These are phyloP conservation scores for Skeletonema potamos DNA, from an alignment of 108 stramenopile species.

Conservation along the genomic window DNA sequence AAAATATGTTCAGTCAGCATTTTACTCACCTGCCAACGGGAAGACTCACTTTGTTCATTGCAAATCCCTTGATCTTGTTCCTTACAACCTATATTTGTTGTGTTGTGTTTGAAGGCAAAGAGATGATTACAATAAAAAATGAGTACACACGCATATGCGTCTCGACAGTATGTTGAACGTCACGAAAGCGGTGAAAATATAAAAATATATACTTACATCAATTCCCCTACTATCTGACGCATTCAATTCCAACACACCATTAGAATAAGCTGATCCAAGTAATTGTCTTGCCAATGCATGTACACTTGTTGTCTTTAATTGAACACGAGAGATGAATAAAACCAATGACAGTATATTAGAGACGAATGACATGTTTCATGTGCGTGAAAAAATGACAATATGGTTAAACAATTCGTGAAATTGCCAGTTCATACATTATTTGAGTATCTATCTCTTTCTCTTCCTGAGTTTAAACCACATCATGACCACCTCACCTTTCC, in stretches of 20 bases:
- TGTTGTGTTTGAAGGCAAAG: neutral
- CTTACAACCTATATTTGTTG: slow-evolving; percentile 78
- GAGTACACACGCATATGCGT: neutral
- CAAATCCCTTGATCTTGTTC: slow-evolving; percentile 98
- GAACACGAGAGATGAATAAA: neutral
- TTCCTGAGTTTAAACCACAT: too few relatives aligned
- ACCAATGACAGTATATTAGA: slow-evolving; percentile 1
- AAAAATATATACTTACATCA: slow-evolving; percentile 62
- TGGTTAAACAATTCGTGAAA: too few relatives aligned
- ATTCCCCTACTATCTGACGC: slow-evolving; percentile 98
- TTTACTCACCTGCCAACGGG: slow-evolving; percentile 70
- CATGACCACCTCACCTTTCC: slow-evolving; percentile 66
- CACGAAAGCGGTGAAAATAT: too few relatives aligned
- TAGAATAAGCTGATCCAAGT: slow-evolving; percentile 77
- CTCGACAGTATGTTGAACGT: too few relatives aligned
- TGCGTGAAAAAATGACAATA: slow-evolving; percentile 1
- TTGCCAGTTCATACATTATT: too few relatives aligned
- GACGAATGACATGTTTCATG: neutral
- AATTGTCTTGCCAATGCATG: slow-evolving; percentile 89
- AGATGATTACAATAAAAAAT: neutral
- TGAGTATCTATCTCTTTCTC: too few relatives aligned
- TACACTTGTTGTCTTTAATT: slow-evolving; percentile 78
- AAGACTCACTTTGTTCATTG: slow-evolving; percentile 90
- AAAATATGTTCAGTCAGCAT: too few relatives aligned
- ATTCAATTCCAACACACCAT: slow-evolving; percentile 90